These are phyloP conservation scores for Pythium apleroticum DNA, from an alignment of 352 stramenopile species.

Conservation along the genomic window DNA sequence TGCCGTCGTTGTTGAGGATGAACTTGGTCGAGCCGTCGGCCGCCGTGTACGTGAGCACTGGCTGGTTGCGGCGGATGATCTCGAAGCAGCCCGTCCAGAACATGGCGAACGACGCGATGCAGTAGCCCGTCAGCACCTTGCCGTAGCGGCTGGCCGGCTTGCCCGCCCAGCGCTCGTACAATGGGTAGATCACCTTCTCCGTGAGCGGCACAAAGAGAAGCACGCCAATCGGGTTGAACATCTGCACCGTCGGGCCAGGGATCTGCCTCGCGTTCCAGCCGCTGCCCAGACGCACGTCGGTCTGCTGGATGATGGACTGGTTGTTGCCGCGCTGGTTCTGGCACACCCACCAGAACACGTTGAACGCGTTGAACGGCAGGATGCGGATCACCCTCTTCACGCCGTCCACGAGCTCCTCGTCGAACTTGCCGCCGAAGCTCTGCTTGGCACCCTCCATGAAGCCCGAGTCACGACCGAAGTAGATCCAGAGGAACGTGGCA, in stretches of 20 bases:
- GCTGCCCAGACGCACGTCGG: constrained; percentile 27
- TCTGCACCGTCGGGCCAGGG: constrained; percentile 28
- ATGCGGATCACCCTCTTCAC: constrained; percentile 53
- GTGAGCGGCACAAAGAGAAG: constrained; percentile 21
- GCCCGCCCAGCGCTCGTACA: constrained; percentile 13
- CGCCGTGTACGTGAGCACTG: constrained; percentile 24
- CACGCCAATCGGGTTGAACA: constrained; percentile 34
- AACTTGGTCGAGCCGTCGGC: constrained; percentile 18
- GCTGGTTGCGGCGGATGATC: constrained; percentile 18
- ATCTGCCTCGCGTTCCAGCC: constrained; percentile 25
- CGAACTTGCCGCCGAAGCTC: constrained; percentile 36
- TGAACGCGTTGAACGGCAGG: constrained; percentile 50
- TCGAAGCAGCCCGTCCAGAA: constrained; percentile 29
- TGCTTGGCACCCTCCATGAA: constrained; percentile 47
- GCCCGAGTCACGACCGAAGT: constrained; percentile 30
- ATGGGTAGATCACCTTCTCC: constrained; percentile 20
- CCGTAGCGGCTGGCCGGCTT: constrained; percentile 24
- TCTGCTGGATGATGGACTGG: constrained; percentile 39
- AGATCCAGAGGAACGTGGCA: constrained; percentile 40
- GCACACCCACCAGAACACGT: constrained; percentile 34
- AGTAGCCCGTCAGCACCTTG: constrained; percentile 23
- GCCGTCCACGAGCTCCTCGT: constrained; percentile 42
- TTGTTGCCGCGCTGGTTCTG: constrained; percentile 38
- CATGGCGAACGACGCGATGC: constrained; percentile 19
- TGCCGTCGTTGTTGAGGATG: constrained; percentile 23